A percentile compares a stretch with the other conserved stretches of the same genome.
Conservation (phyloP, 768 basidiomycete species). For the Strobilomyces echinocephalus region DNA sequence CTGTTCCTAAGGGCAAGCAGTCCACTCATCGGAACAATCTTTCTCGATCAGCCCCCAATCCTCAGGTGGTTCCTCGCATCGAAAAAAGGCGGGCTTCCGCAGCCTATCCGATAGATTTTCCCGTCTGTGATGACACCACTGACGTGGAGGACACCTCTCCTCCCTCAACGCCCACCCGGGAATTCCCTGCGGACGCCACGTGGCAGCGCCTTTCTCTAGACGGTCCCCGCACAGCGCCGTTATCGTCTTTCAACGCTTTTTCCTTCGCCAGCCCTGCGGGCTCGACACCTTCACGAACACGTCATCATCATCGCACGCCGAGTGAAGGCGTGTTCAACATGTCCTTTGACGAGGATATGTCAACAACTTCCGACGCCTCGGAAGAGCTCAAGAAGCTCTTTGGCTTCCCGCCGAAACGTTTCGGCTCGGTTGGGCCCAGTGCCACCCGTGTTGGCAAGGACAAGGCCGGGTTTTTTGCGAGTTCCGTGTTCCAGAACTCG, state of each 20-base stretch:
- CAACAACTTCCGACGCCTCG: slow-evolving; percentile 38
- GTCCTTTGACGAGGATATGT: slow-evolving; percentile 64
- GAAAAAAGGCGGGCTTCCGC: slow-evolving; percentile 31
- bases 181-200: slow-evolving; percentile 25
- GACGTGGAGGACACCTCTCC: slow-evolving; percentile 41
- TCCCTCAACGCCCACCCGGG: slow-evolving; percentile 54
- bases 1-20: slow-evolving; percentile 39
- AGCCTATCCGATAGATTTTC: slow-evolving; percentile 43
- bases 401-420: slow-evolving; percentile 29
- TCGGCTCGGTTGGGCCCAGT: slow-evolving; percentile 28
- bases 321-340: slow-evolving; percentile 74
- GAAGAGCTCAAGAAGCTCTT: slow-evolving; percentile 35
- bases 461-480: slow-evolving; percentile 62
- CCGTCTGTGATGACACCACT: slow-evolving; percentile 69
- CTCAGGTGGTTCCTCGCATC: slow-evolving; percentile 31
- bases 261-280: slow-evolving; percentile 34
- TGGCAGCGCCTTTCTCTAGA: slow-evolving; percentile 36
- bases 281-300: slow-evolving; percentile 35
- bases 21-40: slow-evolving; percentile 25
- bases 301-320: slow-evolving; percentile 50
- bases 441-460: slow-evolving; percentile 25
- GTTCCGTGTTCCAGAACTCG: slow-evolving; percentile 81
- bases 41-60: slow-evolving; percentile 51
- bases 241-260: slow-evolving; percentile 35
- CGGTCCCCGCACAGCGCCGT: slow-evolving; percentile 50